phyloP scores from a whole-genome alignment of 1,139 yeast genomes.

The Scheffersomyces quercinus region DNA sequence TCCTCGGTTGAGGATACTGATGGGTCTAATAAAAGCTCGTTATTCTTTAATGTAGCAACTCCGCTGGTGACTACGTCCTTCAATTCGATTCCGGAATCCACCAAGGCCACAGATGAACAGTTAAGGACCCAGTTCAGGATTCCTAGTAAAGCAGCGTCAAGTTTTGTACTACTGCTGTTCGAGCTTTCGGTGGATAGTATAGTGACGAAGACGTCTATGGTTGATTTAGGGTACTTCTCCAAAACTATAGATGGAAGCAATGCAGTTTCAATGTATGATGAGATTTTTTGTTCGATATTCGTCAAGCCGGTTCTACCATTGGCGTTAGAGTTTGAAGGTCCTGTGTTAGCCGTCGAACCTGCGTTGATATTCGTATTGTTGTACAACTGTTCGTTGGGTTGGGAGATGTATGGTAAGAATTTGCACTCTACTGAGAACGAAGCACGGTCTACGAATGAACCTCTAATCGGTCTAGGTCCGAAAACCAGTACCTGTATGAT shows the following conservation, averaged over 20 bases:
- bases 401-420: slow-evolving; percentile 51
- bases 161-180: slow-evolving; percentile 18
- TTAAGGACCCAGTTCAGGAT: slow-evolving; percentile 50
- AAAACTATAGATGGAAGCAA: slow-evolving; percentile 63
- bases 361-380: slow-evolving; percentile 15
- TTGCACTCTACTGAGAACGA: slow-evolving; percentile 68
- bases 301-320: slow-evolving; percentile 41
- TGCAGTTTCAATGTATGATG: slow-evolving; percentile 59
- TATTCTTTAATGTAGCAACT: slow-evolving; percentile 31
- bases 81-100: slow-evolving; percentile 81
- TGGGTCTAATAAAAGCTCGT: slow-evolving; percentile 21
- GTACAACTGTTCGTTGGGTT: slow-evolving; percentile 34
- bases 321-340: slow-evolving; percentile 24
- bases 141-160: slow-evolving; percentile 37
- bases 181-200: slow-evolving; percentile 49
- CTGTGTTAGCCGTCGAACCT: slow-evolving; percentile 3
- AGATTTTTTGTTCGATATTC: slow-evolving; percentile 51
- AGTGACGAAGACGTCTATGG: slow-evolving; percentile 78
- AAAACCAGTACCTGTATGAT: slow-evolving; percentile 71
- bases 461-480: slow-evolving; percentile 88
- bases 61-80: slow-evolving; percentile 79
- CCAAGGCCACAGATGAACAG: slow-evolving; percentile 70
- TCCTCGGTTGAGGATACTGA: slow-evolving; percentile 11
- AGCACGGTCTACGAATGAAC: slow-evolving; percentile 71
- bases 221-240: slow-evolving; percentile 83